Conservation (phyloP, 352 stramenopile species). For the Phytophthora niederhauseri region DNA sequence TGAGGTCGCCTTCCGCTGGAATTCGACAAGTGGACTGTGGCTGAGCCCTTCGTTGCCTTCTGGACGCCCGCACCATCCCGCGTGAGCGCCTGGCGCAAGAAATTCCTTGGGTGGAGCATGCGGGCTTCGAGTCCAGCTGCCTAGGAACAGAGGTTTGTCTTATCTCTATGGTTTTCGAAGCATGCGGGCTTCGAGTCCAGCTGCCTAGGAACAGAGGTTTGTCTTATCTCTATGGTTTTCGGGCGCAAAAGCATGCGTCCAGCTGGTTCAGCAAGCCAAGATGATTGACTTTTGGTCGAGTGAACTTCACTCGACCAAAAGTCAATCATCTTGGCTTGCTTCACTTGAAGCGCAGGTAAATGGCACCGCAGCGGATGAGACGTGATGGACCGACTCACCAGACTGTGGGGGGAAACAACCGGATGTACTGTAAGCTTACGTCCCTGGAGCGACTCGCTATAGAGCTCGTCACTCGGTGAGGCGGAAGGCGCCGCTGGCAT, state of each 20-base stretch:
- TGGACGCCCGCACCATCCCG: background rate
- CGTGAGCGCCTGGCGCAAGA: slow-evolving; percentile 1
- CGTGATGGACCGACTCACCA: background rate
- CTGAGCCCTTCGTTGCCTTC: background rate
- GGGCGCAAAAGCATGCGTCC: background rate
- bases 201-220: background rate
- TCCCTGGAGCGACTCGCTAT: background rate
- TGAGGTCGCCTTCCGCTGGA: slow-evolving; percentile 7
- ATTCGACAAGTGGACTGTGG: slow-evolving; percentile 24
- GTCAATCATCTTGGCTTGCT: no score
- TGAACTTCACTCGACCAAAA: no score
- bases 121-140: background rate
- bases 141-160: background rate
- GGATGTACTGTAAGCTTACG: background rate
- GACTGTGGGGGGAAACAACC: background rate
- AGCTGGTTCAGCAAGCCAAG: background rate
- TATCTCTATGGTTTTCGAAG: background rate
- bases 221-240: background rate
- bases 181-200: background rate
- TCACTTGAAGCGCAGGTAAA: no score
- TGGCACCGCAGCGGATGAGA: no score
- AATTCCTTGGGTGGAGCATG: background rate
- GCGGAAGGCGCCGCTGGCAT: background rate
- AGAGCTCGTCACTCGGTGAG: slow-evolving; percentile 1
- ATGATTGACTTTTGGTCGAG: background rate